Evolutionary conservation across 495 filamentous ascomycete genomes (phyloP), one percentile per base, ranked within the genome.

Genomic region (Daldinia decipiens): DNA sequence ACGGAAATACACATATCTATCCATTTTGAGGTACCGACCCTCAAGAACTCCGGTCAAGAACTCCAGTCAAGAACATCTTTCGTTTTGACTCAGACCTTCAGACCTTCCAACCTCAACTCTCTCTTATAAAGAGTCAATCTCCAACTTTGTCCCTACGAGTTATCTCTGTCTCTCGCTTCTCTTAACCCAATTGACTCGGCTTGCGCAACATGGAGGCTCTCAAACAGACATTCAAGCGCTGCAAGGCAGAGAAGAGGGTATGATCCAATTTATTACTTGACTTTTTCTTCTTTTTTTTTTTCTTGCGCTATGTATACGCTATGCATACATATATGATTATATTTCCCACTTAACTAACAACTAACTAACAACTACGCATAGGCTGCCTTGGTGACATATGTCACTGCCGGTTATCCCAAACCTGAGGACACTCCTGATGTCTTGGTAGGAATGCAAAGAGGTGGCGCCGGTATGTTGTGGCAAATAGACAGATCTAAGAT

Each of bases 331-430:
- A 53, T 32, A 34, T 1, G 2, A 34, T 34, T 9, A 1, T 34
- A 11, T 34, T 3, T 34, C 2, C 2, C 32, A 34, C 32, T 59
- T 47, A 43, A 53, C 65, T 59, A 63, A 70, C 26, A 32, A 32
- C 31, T 47, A 43, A 53, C 65, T 59, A 63, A 70, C 26, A 32
- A 32, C 31, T 57, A 31, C 19, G n/a, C 32, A 60, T 62, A 81
- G 90, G 77, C 89, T 34, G 95, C 95, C 53, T 85, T 99, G 54
- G 92, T 99, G 59, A 93, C 94, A 34, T 99, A 99, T 85, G 91
- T 97, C 73, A 98, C 95, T 15, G 95, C 95, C 56, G 95, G 95
- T 31, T 99, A 91, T 76, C 95, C 96, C 5, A 93, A 87, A n/a
- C 83, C 88, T 19, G 90, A 91, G 67, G 89, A 92, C 74, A 93